These are phyloP conservation scores for Candida pseudoviswanathii DNA, from an alignment of 1,139 yeast species.

Conservation along the genomic window DNA sequence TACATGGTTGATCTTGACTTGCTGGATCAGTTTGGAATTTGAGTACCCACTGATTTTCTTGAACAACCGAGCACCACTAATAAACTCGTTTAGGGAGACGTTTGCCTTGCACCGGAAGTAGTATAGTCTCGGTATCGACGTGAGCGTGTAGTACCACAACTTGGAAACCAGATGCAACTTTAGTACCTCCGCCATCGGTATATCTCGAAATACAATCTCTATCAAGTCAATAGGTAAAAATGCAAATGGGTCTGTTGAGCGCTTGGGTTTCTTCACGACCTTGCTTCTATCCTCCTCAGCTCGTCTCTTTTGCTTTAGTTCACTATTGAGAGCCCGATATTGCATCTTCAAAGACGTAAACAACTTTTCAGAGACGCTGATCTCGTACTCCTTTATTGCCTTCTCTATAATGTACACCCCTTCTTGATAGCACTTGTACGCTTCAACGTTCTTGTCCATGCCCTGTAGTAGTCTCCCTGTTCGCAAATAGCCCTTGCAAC, in stretches of 20 bases:
- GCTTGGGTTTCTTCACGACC: conserved; percentile 8
- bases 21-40: conserved; percentile 21
- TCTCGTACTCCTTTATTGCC: conserved; percentile 25
- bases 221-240: conserved; percentile 35
- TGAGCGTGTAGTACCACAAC: conserved; percentile 33
- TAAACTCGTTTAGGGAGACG: conserved; percentile 32
- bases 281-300: conserved; percentile 13
- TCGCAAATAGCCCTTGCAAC: conserved; percentile 62
- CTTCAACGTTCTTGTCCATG: conserved; percentile 36
- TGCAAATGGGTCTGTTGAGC: conserved; percentile 30
- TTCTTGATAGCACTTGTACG: conserved; percentile 42
- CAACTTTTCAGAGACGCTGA: conserved; percentile 31
- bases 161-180: conserved; percentile 35
- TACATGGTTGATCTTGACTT: conserved; percentile 29
- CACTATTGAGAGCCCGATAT: conserved; percentile 25
- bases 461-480: conserved; percentile 46
- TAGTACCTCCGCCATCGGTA: conserved; percentile 25
- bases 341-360: conserved; percentile 27
- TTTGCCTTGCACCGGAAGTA: conserved; percentile 27
- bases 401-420: conserved; percentile 42
- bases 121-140: conserved; percentile 30
- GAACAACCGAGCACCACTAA: conserved; percentile 29
- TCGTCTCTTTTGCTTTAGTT: conserved; percentile 21
- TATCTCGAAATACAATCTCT: conserved; percentile 25
- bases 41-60: conserved; percentile 23